phyloP scores from a whole-genome alignment of 352 stramenopile genomes.

The Blastocystis sp. region DNA sequence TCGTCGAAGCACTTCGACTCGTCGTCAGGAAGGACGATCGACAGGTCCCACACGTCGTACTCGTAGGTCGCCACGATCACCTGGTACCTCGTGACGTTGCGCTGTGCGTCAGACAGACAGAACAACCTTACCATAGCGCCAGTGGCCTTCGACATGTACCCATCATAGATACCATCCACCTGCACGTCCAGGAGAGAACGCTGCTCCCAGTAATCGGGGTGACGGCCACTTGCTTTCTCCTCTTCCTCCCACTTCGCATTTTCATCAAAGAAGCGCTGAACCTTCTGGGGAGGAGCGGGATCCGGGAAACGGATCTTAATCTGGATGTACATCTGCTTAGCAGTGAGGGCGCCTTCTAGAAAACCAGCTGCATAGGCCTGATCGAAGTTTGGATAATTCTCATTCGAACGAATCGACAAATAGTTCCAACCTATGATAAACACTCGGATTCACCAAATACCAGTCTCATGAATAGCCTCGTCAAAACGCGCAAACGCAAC shows the following conservation, averaged over 20 bases:
- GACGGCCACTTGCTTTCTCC: slow-evolving; percentile 66
- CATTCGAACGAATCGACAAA: slow-evolving; percentile 49
- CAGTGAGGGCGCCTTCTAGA: slow-evolving; percentile 68
- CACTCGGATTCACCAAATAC: background rate
- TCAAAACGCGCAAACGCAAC: slow-evolving; percentile 44
- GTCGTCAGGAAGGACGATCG: slow-evolving; percentile 43
- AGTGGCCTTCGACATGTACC: slow-evolving; percentile 26
- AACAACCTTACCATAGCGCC: slow-evolving; percentile 64
- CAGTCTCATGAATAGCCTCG: slow-evolving; percentile 43
- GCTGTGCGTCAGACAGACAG: slow-evolving; percentile 65
- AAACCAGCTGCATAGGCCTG: slow-evolving; percentile 67
- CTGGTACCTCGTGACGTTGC: slow-evolving; percentile 68
- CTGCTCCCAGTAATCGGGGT: slow-evolving; percentile 67
- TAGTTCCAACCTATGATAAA: slow-evolving; percentile 49
- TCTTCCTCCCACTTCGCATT: slow-evolving; percentile 63
- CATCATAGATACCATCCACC: slow-evolving; percentile 54
- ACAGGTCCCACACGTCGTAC: slow-evolving; percentile 62
- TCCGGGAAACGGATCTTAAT: slow-evolving; percentile 67
- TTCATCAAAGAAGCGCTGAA: slow-evolving; percentile 62
- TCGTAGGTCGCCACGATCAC: slow-evolving; percentile 66
- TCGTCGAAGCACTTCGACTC: background rate
- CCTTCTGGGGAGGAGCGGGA: slow-evolving; percentile 67
- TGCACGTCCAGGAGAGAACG: slow-evolving; percentile 62
- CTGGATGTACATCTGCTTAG: slow-evolving; percentile 71
- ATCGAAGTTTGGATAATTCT: slow-evolving; percentile 66